Evolutionary conservation across 192 early-diverging fungal genomes (phyloP).

Genomic region (Nowakowskiella sp.): DNA sequence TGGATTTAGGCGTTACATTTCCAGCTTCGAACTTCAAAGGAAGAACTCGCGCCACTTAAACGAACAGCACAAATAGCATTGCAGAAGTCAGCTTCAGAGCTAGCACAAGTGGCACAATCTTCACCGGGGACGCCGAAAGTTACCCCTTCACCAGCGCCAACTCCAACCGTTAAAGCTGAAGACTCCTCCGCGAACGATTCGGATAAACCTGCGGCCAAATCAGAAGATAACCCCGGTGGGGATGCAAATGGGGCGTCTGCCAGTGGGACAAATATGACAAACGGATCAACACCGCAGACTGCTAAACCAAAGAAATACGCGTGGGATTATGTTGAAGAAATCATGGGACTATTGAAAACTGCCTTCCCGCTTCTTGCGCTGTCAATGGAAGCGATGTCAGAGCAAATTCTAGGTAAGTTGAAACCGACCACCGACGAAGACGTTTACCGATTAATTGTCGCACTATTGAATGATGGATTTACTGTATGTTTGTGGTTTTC

Average conservation of each 20-base stretch:
- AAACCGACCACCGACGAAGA: slow-evolving; percentile 96
- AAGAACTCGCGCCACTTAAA: slow-evolving; percentile 69
- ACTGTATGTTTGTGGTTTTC: slow-evolving; percentile 47
- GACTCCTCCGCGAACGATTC: background rate
- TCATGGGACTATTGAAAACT: slow-evolving; percentile 91
- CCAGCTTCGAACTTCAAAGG: slow-evolving; percentile 83
- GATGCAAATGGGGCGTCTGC: slow-evolving; percentile 5
- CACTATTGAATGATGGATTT: slow-evolving; percentile 82
- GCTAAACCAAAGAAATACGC: slow-evolving; percentile 46
- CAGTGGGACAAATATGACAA: slow-evolving; percentile 14
- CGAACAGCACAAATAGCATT: slow-evolving; percentile 31
- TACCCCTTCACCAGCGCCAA: background rate
- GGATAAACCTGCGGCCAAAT: slow-evolving; percentile 8
- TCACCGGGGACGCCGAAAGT: background rate
- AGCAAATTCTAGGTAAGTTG: slow-evolving; percentile 88
- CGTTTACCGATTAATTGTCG: slow-evolving; percentile 91
- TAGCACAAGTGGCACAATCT: background rate
- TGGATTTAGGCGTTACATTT: slow-evolving; percentile 78
- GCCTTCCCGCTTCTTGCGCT: slow-evolving; percentile 86
- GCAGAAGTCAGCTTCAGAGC: slow-evolving; percentile 14
- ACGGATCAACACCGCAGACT: slow-evolving; percentile 1
- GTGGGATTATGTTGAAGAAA: slow-evolving; percentile 87
- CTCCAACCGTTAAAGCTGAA: background rate
- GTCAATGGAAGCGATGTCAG: slow-evolving; percentile 97
- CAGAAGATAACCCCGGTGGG: slow-evolving; percentile 10